phyloP scores from a whole-genome alignment of 2,329 filamentous ascomycete genomes.

The Cladosporium phlei region DNA sequence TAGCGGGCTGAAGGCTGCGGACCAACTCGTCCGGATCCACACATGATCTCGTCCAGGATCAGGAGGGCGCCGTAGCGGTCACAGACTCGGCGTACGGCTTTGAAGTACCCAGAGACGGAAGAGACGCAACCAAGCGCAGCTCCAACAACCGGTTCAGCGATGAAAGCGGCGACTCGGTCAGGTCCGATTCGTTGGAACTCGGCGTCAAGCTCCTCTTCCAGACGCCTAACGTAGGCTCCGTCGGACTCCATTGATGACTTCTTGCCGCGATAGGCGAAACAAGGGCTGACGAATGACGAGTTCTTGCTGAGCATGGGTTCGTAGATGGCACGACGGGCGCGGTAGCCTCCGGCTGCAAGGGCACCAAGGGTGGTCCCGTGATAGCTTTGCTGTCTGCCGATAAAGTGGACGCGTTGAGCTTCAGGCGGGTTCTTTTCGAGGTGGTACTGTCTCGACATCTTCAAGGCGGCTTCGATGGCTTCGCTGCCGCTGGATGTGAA shows the following conservation, averaged over 20 bases:
- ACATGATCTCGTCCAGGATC: conserved; percentile 78
- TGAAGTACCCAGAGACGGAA: conserved; percentile 63
- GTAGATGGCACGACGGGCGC: conserved; percentile 56
- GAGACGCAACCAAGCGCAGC: conserved; percentile 66
- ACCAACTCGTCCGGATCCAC: conserved; percentile 57
- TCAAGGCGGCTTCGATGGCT: conserved; percentile 64
- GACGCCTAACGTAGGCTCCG: conserved; percentile 54
- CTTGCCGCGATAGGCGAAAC: conserved; percentile 60
- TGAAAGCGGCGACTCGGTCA: conserved; percentile 64
- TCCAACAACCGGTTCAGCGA: conserved; percentile 69
- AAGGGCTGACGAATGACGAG: conserved; percentile 60
- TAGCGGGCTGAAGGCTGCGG: conserved; percentile 30
- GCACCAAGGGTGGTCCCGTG: conserved; percentile 68
- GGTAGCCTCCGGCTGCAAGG: conserved; percentile 60
- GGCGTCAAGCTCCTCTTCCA: conserved; percentile 61
- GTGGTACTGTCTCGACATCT: conserved; percentile 63
- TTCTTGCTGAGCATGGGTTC: conserved; percentile 51
- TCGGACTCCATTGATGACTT: conserved; percentile 49
- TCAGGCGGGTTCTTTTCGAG: conserved; percentile 52
- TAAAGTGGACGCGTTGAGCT: conserved; percentile 55
- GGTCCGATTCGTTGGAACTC: conserved; percentile 63
- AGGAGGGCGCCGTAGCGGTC: conserved; percentile 66
- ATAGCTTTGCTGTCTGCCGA: conserved; percentile 61
- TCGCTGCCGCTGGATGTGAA: conserved; percentile 60
- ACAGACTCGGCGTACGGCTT: conserved; percentile 63